These are phyloP conservation scores for Aureobasidium zeae DNA, from an alignment of 2,329 filamentous ascomycete genomes.

Conservation along the genomic window DNA sequence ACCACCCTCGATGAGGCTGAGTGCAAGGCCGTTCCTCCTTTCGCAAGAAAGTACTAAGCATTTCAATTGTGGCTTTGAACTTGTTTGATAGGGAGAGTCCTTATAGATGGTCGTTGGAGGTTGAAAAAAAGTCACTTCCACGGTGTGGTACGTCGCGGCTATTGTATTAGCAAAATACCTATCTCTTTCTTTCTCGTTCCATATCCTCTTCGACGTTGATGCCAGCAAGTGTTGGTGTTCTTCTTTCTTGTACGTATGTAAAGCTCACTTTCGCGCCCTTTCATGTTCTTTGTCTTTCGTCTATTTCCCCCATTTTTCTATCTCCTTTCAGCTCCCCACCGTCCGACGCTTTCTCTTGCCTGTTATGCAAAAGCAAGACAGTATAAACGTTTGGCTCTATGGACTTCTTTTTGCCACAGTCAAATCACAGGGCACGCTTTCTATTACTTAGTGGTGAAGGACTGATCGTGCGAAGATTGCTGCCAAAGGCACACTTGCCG, in stretches of 20 bases:
- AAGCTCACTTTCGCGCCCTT: constrained; percentile 2
- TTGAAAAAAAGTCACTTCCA: not conserved
- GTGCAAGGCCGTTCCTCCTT: constrained; percentile 86
- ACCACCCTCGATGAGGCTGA: constrained; percentile 88
- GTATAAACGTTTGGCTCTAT: too few relatives aligned
- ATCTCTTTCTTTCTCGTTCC: not conserved
- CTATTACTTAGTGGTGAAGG: too few relatives aligned
- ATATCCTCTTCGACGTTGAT: not conserved
- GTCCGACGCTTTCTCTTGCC: too few relatives aligned
- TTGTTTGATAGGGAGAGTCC: not conserved
- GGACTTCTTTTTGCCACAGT: too few relatives aligned
- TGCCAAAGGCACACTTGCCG: too few relatives aligned
- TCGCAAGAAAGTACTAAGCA: constrained; percentile 17
- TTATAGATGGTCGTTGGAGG: not conserved
- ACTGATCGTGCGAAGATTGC: too few relatives aligned
- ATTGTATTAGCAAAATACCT: too few relatives aligned
- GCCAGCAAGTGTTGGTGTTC: constrained; percentile 4
- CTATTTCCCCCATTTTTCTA: not conserved
- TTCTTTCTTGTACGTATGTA: constrained; percentile 11
- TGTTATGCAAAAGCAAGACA: too few relatives aligned
- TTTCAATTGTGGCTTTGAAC: not conserved
- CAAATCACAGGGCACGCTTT: too few relatives aligned
- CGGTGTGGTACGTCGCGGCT: too few relatives aligned
- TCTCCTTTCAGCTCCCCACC: too few relatives aligned
- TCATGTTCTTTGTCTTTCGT: not conserved